Percentiles rank a stretch among this genome's conserved stretches.
These are phyloP conservation scores for Chrysanthemum lavandulifolium DNA, from an alignment of 129 eudicot genomes.

Conservation along the genomic window DNA sequence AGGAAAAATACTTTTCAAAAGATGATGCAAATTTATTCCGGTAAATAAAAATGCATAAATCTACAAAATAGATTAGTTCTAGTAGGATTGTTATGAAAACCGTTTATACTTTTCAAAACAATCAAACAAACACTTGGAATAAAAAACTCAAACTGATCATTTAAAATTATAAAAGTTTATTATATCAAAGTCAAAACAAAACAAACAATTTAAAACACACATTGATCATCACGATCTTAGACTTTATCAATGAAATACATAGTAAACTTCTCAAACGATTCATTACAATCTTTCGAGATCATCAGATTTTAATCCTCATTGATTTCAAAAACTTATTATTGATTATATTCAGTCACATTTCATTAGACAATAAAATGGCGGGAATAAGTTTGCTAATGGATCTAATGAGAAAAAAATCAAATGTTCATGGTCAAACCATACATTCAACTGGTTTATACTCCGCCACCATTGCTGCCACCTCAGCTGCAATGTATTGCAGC, in stretches of 20 bases:
- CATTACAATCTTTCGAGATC: neutral
- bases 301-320: neutral
- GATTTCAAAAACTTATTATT: no score
- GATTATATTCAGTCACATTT: neutral
- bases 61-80: no score
- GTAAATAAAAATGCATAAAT: no score
- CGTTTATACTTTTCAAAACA: no score
- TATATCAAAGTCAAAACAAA: no score
- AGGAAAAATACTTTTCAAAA: no score
- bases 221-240: neutral
- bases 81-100: no score
- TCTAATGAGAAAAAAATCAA: conserved; percentile 54
- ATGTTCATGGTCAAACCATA: conserved; percentile 37
- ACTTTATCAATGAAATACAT: neutral
- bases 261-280: neutral
- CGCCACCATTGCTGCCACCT: conserved; percentile 54
- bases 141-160: no score
- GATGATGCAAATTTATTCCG: no score
- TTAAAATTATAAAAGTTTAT: no score
- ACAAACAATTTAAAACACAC: no score
- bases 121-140: no score
- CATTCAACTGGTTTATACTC: conserved; percentile 57
- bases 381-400: conserved; percentile 59
- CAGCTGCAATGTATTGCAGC: conserved; percentile 61
- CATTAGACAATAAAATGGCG: conserved; percentile 44